phyloP scores from a whole-genome alignment of 2,329 filamentous ascomycete genomes.

The Hymenotorrendiella dingleyae region DNA sequence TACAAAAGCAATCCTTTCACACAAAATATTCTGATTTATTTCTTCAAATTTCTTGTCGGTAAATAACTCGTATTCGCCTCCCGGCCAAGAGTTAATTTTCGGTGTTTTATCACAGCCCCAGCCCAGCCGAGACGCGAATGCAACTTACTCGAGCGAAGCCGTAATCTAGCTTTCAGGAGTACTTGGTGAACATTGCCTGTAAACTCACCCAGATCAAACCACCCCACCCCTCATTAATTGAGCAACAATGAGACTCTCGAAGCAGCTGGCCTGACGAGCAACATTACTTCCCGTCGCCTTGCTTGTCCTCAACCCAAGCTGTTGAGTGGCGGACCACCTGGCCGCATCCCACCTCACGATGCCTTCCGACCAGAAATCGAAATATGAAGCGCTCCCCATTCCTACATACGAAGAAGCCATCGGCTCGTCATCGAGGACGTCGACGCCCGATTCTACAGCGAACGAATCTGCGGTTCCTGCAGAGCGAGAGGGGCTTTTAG shows the following conservation, averaged over 20 bases:
- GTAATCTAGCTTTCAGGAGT: conserved; percentile 7
- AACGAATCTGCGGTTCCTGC: conserved; percentile 61
- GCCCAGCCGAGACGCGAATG: conserved; percentile 16
- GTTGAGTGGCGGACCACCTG: conserved; percentile 1
- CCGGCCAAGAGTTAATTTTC: no score
- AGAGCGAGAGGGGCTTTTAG: conserved; percentile 73
- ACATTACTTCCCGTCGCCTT: background rate
- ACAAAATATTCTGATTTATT: no score
- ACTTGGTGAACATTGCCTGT: no score
- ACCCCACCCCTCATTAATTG: conserved; percentile 15
- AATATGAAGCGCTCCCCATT: conserved; percentile 54
- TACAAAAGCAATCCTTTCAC: no score
- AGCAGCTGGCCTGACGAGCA: conserved; percentile 25
- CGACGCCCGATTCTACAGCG: conserved; percentile 53
- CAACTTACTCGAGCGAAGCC: conserved; percentile 10
- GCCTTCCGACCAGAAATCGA: conserved; percentile 46
- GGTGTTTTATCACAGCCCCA: conserved; percentile 18
- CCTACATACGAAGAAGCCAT: conserved; percentile 80
- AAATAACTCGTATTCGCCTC: no score
- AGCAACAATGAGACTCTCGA: conserved; percentile 18
- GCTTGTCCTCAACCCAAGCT: background rate
- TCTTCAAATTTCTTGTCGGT: no score
- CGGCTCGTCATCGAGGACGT: conserved; percentile 53
- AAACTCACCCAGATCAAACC: conserved; percentile 6
- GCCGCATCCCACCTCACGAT: conserved; percentile 18